These are phyloP conservation scores for Pontederia paniculata DNA, from an alignment of 176 grass and related monocot species.

Conservation along the genomic window DNA sequence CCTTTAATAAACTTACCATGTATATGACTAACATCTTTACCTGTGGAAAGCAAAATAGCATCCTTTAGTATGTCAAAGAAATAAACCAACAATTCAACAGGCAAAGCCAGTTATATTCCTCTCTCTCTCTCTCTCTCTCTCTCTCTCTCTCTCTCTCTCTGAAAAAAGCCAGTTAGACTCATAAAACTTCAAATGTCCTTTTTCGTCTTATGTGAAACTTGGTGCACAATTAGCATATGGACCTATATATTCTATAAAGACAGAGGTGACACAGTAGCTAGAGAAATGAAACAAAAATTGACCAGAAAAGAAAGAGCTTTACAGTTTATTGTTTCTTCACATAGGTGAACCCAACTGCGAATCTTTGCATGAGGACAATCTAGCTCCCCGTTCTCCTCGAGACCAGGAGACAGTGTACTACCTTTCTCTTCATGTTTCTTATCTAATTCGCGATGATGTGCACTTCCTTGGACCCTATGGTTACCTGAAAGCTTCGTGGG, in stretches of 20 bases:
- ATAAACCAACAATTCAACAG: too few species aligned
- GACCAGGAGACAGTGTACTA: conserved; percentile 26
- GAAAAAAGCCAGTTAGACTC: too few species aligned
- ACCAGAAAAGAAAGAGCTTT: conserved; percentile 11
- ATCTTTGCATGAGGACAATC: conserved; percentile 19
- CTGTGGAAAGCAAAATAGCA: not conserved
- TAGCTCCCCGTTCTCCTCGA: conserved; percentile 39
- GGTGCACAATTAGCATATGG: too few species aligned
- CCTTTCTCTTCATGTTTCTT: conserved; percentile 17
- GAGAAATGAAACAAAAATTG: not conserved
- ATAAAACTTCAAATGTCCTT: not conserved
- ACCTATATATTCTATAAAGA: too few species aligned
- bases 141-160: too few species aligned
- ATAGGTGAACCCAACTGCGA: not conserved
- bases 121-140: too few species aligned
- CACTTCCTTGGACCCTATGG: conserved; percentile 11
- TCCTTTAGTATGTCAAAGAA: too few species aligned
- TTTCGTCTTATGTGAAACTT: too few species aligned
- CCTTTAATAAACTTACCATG: conserved; percentile 17
- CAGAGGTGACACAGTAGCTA: not conserved
- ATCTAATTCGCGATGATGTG: conserved; percentile 8
- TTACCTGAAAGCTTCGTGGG: conserved; percentile 25
- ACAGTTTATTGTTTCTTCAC: conserved; percentile 28
- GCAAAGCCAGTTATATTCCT: too few species aligned
- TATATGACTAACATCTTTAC: not conserved